Evolutionary conservation across 1,139 yeast species (phyloP).

Genomic region (Debaryomyces fabryi): DNA sequence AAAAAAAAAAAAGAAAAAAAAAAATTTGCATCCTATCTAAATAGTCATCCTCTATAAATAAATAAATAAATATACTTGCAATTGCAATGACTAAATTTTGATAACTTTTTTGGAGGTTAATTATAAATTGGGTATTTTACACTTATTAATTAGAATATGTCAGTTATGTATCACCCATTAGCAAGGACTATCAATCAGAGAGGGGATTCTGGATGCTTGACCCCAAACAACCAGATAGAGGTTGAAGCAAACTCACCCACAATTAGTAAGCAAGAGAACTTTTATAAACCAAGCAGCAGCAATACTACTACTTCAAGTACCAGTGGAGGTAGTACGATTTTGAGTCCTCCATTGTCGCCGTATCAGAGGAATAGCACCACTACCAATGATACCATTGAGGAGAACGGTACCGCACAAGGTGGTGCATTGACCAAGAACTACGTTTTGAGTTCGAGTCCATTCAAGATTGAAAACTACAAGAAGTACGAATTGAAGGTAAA

Average conservation of each 20-base stretch:
- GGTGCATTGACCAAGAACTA: constrained; percentile 14
- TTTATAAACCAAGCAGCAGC: constrained; percentile 7
- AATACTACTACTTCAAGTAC: background rate
- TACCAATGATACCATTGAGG: constrained; percentile 13
- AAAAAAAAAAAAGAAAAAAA: constrained; percentile 4
- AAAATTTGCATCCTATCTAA: constrained; percentile 6
- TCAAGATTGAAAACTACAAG: constrained; percentile 51
- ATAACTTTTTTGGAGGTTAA: background rate
- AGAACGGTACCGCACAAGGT: background rate
- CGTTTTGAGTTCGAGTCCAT: constrained; percentile 30
- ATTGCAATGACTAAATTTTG: background rate
- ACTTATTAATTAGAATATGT: constrained; percentile 20
- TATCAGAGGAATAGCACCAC: constrained; percentile 36
- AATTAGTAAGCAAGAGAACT: constrained; percentile 1
- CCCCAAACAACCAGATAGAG: constrained; percentile 32
- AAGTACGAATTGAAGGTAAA: constrained; percentile 51
- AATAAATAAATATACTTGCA: constrained; percentile 3
- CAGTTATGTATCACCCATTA: constrained; percentile 39
- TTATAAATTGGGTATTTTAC: background rate
- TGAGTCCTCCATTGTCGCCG: constrained; percentile 73
- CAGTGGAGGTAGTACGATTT: constrained; percentile 30
- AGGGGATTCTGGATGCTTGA: constrained; percentile 40
- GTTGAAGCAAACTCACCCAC: constrained; percentile 8
- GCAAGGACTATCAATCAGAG: constrained; percentile 32
- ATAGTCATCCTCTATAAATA: constrained; percentile 7